These are phyloP conservation scores for Neurospora africana DNA, from an alignment of 495 filamentous ascomycete species.

Conservation along the genomic window DNA sequence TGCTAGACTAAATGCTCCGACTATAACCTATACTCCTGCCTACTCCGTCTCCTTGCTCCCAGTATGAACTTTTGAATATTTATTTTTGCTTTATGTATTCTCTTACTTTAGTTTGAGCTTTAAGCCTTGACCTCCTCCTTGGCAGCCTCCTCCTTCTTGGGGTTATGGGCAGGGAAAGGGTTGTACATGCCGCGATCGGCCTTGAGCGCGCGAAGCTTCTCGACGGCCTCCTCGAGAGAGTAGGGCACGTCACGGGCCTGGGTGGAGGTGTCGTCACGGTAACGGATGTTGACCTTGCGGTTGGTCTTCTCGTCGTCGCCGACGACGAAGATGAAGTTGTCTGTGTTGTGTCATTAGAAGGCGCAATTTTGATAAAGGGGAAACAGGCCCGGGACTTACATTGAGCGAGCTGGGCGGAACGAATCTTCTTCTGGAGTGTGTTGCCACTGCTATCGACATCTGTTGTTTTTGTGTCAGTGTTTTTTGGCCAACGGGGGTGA, in stretches of 20 bases:
- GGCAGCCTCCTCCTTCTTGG: slow-evolving; percentile 12
- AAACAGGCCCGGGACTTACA: slow-evolving; percentile 60
- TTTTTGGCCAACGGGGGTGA: neutral
- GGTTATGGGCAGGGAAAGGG: slow-evolving; percentile 17
- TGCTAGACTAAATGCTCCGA: neutral
- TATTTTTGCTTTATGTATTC: neutral
- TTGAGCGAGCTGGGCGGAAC: slow-evolving; percentile 71
- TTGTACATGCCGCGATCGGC: slow-evolving; percentile 35
- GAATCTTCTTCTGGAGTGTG: slow-evolving; percentile 94
- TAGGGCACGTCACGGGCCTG: slow-evolving; percentile 62
- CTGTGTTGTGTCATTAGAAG: slow-evolving; percentile 5
- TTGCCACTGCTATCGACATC: slow-evolving; percentile 86
- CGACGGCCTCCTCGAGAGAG: slow-evolving; percentile 63
- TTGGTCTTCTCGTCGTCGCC: slow-evolving; percentile 71
- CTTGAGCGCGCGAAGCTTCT: slow-evolving; percentile 59
- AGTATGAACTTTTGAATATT: neutral
- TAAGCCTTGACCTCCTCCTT: slow-evolving; percentile 8
- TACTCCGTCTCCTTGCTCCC: neutral
- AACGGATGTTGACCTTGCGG: slow-evolving; percentile 77
- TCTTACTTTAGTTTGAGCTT: neutral
- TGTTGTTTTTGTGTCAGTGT: neutral
- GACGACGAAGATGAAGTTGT: slow-evolving; percentile 51
- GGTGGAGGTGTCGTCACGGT: slow-evolving; percentile 74
- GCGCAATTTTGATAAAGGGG: neutral
- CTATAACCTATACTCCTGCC: neutral